Evolutionary conservation across 805 yeast genomes (phyloP), one percentile per base, ranked within the genome.

Genomic region (Kodamaea restingae): DNA sequence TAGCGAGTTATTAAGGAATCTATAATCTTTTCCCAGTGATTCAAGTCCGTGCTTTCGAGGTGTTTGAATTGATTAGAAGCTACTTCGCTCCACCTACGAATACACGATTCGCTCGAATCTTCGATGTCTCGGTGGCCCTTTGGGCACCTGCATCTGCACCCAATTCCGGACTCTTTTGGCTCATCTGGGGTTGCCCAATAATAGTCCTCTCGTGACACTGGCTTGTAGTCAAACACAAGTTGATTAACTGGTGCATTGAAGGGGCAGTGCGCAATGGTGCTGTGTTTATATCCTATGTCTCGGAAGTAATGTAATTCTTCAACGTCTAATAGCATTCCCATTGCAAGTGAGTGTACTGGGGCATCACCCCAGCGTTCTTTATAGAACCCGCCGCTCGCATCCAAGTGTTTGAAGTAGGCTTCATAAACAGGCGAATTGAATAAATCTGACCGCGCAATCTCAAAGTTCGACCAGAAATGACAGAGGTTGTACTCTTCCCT

Each of bases 361-460:
- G 95, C 95, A 64, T 87, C 96, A 3, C 95, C 95, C 95, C 95
- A 87, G 42, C 95, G 63, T 57, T 88, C 96, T 51, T 88, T 88
- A 57, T 85, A 88, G 52, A 87, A 87, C 3, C 91, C 91, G 14
- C 95, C 93, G 1, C 79, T 60, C 3, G 67, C 44, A 40, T 87
- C 95, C 26, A 88, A 61, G 50, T 67, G 63, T 18, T 81, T 63
- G 50, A 81, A 76, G 77, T 84, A 87, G 6, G 62, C 61, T 18
- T 69, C 63, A 52, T 87, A 88, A 0, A 87, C 76, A 39, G 82
- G 80, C 15, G 74, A 63, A 38, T 95, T 64, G 61, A 70, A 83
- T 49, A 88, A 87, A 47, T 88, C 91, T 81, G 88, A 73, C 50
- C 84, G 80, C 10, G 81, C 91, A 42, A 87, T 83, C 54, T 88